Base-by-base conservation (phyloP, 257 asterid species). In the Capsicum rhomboideum region DNA sequence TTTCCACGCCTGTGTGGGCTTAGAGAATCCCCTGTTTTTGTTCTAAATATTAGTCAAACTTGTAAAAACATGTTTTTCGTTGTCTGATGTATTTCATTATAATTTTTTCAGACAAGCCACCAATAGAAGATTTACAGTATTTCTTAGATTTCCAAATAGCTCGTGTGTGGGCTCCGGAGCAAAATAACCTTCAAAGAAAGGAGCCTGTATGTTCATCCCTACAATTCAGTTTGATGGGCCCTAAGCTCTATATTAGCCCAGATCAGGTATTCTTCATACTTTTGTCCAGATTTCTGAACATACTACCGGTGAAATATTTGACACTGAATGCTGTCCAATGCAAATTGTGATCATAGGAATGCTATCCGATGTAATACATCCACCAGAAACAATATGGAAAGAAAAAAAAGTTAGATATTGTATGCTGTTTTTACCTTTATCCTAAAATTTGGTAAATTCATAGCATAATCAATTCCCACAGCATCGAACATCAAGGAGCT, bases 221-320 rank as follows among this genome's bases (percentile, higher is more conserved):
- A 68, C 98, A 95, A 88, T 95, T 97, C 92, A 97, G 99, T 84
- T 91, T 97, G 90, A 97, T 97, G 97, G 98, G 99, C 52, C 98
- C 99, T 79, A 97, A 97, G 90, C 99, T 97, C 44, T 94, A 92
- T 79, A 91, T 97, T 82, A 93, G 98, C 87, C 96, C 97, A 9
- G 98, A 97, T 91, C 99, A 97, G 99, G 99, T 97, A 91, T 66
- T 34, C 66, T 53, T 49, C 77, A 55, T 3, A 6, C 44, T 44
- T 53, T 40, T 42, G 4, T n/a, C 78, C 20, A 31, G 6, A 46
- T 72, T 83, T 66, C 21, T 4, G 16, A 49, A 49, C 42, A 49
- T 26, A 26, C 66, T 58, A 50, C 42, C 40, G 10, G 56, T 28
- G 42, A 29, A 79, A n/a, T 52, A 12, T 40, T 18, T 58, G 8